Conservation (phyloP, 2,329 filamentous ascomycete genomes). For the Clonostachys chloroleuca region DNA sequence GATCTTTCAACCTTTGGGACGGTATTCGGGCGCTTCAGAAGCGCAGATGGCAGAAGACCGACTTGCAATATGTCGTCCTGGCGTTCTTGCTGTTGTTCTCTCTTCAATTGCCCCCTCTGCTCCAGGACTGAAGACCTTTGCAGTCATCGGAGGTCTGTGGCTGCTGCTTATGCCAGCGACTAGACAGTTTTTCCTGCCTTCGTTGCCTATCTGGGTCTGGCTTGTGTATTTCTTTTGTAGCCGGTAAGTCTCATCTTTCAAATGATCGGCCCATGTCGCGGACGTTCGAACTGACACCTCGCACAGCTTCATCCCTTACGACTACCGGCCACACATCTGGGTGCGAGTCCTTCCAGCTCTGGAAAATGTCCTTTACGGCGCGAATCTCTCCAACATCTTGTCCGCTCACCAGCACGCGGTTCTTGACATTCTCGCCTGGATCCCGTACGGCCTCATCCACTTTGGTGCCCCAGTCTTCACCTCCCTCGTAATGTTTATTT, state of each 20-base stretch:
- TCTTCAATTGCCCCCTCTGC: conserved; percentile 79
- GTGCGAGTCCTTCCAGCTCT: conserved; percentile 90
- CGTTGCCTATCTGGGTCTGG: conserved; percentile 80
- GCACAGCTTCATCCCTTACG: conserved; percentile 77
- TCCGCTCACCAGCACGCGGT: conserved; percentile 82
- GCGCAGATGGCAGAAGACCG: conserved; percentile 77
- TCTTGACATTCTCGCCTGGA: conserved; percentile 85
- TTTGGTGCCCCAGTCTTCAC: conserved; percentile 81
- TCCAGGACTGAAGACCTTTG: conserved; percentile 71
- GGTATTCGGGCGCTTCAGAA: conserved; percentile 71
- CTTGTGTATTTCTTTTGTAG: conserved; percentile 88
- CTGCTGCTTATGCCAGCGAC: conserved; percentile 79
- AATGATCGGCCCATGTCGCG: not conserved
- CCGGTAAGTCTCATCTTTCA: conserved; percentile 59
- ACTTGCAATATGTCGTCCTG: conserved; percentile 79
- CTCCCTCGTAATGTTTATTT: conserved; percentile 78
- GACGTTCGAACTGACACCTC: not conserved
- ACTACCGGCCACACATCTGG: conserved; percentile 91
- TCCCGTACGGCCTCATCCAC: conserved; percentile 89
- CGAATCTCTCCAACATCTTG: conserved; percentile 92
- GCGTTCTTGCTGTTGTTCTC: conserved; percentile 76
- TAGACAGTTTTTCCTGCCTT: conserved; percentile 86
- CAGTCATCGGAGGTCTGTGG: conserved; percentile 61
- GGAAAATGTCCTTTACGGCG: conserved; percentile 94
- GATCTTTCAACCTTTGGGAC: conserved; percentile 76